phyloP scores from a whole-genome alignment of 202 grass and related monocot species.

The Setaria italica region DNA sequence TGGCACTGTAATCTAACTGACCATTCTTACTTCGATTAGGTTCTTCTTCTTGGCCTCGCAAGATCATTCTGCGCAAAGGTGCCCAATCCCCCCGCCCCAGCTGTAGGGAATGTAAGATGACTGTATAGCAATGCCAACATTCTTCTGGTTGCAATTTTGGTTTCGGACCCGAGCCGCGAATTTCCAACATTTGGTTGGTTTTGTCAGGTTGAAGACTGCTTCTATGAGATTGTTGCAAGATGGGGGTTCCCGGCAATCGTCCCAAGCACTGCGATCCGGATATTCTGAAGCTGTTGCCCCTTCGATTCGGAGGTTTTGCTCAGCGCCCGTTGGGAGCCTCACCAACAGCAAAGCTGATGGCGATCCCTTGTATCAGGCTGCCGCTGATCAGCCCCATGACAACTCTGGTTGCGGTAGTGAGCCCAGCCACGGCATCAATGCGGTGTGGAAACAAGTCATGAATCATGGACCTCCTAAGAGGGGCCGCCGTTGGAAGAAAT shows the following conservation, averaged over 20 bases:
- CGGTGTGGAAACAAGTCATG: background rate
- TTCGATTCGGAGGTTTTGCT: slow-evolving; percentile 40
- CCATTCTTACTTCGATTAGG: background rate
- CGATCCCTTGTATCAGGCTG: slow-evolving; percentile 12
- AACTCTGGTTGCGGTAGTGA: background rate
- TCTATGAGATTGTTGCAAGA: slow-evolving; percentile 29
- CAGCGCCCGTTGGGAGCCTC: background rate
- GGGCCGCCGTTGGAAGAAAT: background rate
- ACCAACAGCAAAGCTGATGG: background rate
- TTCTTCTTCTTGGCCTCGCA: background rate
- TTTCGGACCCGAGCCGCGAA: background rate
- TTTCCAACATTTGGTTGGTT: background rate
- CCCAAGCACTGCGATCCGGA: background rate
- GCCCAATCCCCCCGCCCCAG: background rate
- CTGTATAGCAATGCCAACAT: background rate
- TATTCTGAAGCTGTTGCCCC: slow-evolving; percentile 10
- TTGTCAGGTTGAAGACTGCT: slow-evolving; percentile 40
- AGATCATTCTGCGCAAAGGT: background rate
- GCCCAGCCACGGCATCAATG: background rate
- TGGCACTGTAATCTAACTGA: background rate
- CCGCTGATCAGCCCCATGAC: background rate
- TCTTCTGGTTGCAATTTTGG: background rate
- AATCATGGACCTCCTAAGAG: slow-evolving; percentile 21
- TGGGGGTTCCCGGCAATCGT: background rate
- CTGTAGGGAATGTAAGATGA: slow-evolving; percentile 21